Percentiles rank a stretch among this genome's conserved stretches.
These are phyloP conservation scores for Suillus americanus DNA, from an alignment of 768 basidiomycete genomes.

Conservation along the genomic window DNA sequence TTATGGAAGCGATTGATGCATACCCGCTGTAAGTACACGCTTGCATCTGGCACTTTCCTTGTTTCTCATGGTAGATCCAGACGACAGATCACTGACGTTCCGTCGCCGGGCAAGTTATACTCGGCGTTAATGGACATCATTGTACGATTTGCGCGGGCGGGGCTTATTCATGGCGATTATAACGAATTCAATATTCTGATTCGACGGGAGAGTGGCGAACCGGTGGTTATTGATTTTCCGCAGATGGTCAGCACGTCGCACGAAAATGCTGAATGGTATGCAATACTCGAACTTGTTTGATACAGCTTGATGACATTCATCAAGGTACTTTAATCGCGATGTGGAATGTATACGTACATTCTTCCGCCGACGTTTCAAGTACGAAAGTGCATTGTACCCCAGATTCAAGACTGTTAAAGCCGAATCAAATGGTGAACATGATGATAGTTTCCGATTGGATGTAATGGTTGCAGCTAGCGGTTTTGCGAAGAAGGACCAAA, in stretches of 20 bases:
- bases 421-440: constrained; percentile 37
- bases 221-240: constrained; percentile 96
- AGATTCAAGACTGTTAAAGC: constrained; percentile 56
- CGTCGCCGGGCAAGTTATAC: constrained; percentile 88
- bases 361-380: constrained; percentile 88
- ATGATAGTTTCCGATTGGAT: constrained; percentile 78
- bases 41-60: not conserved
- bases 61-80: constrained; percentile 37
- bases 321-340: constrained; percentile 98
- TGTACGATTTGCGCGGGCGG: constrained; percentile 88
- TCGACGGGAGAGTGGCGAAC: constrained; percentile 67
- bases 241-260: constrained; percentile 99
- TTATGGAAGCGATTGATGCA: constrained; percentile 96
- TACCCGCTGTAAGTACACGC: constrained; percentile 75
- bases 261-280: constrained; percentile 93
- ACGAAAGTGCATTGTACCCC: constrained; percentile 89
- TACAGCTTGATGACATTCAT: constrained; percentile 11
- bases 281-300: constrained; percentile 10
- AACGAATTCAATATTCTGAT: constrained; percentile 99
- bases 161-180: constrained; percentile 98
- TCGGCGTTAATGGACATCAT: constrained; percentile 93
- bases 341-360: constrained; percentile 95
- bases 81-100: constrained; percentile 82
- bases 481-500: constrained; percentile 82
- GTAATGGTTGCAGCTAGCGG: constrained; percentile 94